Evolutionary conservation across 306 rosid species (phyloP).

Genomic region (Vigna angularis): DNA sequence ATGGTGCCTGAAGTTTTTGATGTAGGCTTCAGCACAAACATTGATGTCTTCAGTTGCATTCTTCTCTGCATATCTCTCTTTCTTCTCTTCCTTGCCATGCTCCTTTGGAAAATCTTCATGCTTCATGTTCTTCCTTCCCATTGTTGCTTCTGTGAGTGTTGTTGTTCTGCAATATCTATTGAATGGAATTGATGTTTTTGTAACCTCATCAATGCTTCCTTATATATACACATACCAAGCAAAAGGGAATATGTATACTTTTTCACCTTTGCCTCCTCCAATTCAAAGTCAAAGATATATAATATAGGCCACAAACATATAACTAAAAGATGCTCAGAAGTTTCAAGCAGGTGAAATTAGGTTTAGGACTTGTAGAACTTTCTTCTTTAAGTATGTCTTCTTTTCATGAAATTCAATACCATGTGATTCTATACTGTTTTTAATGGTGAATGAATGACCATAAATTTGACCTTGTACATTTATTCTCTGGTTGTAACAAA

Average conservation of each 20-base stretch:
- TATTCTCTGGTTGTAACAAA: no score
- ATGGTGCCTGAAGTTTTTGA: conserved; percentile 85
- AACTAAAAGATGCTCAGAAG: not conserved
- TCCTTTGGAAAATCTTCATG: conserved; percentile 14
- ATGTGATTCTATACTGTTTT: not conserved
- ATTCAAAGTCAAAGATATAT: conserved; percentile 46
- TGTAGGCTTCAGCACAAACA: conserved; percentile 82
- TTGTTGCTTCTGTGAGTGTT: conserved; percentile 1
- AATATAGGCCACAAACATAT: conserved; percentile 12
- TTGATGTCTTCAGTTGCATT: conserved; percentile 68
- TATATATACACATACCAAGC: conserved; percentile 29
- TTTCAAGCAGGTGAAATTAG: not conserved
- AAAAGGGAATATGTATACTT: conserved; percentile 6
- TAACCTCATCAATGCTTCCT: conserved; percentile 34
- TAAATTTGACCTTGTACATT: no score
- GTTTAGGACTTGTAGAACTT: not conserved
- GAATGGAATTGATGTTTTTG: conserved; percentile 3
- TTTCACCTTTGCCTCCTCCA: not conserved
- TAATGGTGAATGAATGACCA: not conserved
- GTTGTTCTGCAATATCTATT: not conserved
- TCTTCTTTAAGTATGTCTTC: not conserved
- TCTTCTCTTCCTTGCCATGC: conserved; percentile 37
- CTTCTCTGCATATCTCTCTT: conserved; percentile 58
- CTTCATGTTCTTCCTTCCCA: conserved; percentile 44
- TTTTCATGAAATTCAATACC: not conserved